Conservation (phyloP, 352 stramenopile species). For the Globisporangium middletonii region DNA sequence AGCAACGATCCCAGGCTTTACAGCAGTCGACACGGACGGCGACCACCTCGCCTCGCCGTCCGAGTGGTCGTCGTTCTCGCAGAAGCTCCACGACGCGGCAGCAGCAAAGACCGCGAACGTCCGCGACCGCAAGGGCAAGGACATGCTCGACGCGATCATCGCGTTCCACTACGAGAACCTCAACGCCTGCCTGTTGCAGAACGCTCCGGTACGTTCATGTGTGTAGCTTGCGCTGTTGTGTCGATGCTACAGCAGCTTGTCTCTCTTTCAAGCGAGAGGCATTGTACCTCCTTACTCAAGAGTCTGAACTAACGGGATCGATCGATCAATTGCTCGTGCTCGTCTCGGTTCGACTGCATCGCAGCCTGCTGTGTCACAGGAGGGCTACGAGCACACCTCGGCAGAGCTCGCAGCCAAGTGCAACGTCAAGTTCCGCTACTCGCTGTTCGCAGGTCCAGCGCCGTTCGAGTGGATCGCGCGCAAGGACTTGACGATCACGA, state of each 20-base stretch:
- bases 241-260: too few species aligned
- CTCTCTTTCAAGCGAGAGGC: too few species aligned
- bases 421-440: constrained; percentile 46
- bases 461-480: constrained; percentile 34
- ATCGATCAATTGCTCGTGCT: not conserved
- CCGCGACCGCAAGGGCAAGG: not conserved
- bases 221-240: too few species aligned
- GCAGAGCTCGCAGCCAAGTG: constrained; percentile 22
- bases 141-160: constrained; percentile 14
- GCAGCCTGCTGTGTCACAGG: not conserved
- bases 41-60: not conserved
- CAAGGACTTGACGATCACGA: not conserved
- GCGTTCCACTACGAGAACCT: constrained; percentile 35
- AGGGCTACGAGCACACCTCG: not conserved
- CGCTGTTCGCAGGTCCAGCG: constrained; percentile 23
- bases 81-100: not conserved
- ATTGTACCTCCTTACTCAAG: too few species aligned
- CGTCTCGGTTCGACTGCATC: not conserved
- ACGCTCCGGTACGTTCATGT: constrained; percentile 4
- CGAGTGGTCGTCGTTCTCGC: constrained; percentile 1
- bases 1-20: constrained; percentile 10
- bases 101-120: not conserved
- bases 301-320: not conserved
- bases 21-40: not conserved
- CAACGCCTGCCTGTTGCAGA: constrained; percentile 17